These are phyloP conservation scores for Trichomonascaceae sp. DNA, from an alignment of 1,139 yeast genomes.

Conservation along the genomic window DNA sequence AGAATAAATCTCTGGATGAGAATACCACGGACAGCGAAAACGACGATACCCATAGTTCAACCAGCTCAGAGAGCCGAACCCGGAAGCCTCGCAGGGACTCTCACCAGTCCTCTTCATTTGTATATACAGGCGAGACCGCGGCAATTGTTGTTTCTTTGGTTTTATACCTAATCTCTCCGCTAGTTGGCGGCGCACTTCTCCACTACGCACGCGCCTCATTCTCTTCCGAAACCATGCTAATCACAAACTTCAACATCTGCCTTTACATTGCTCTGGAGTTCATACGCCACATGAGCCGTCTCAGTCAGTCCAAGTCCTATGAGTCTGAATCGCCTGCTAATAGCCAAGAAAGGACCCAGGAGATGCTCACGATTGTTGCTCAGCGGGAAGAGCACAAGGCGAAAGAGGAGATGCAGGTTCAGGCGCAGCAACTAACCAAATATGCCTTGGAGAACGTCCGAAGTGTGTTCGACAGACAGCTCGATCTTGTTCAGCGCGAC, in stretches of 20 bases:
- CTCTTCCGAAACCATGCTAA: constrained; percentile 13
- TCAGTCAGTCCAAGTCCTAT: constrained; percentile 2
- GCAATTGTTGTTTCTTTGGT: constrained; percentile 5
- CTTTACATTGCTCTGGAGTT: constrained; percentile 14
- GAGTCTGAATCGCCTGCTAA: neutral
- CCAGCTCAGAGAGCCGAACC: neutral
- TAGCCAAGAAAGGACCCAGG: too few species aligned
- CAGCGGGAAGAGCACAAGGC: neutral
- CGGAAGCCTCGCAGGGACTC: neutral
- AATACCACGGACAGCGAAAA: neutral
- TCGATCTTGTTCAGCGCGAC: neutral
- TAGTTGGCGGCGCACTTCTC: constrained; percentile 13
- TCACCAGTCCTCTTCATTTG: neutral
- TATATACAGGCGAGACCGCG: neutral
- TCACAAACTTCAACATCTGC: constrained; percentile 15
- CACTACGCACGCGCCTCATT: constrained; percentile 11
- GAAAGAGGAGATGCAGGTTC: neutral
- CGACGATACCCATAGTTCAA: neutral
- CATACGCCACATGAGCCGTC: constrained; percentile 12
- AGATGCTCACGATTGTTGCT: neutral
- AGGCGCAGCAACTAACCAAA: neutral
- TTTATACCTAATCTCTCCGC: constrained; percentile 13
- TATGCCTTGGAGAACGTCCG: neutral
- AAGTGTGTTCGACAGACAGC: neutral
- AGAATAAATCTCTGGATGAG: neutral